Evolutionary conservation across 257 asterid species (phyloP).

Genomic region (Phtheirospermum japonicum): DNA sequence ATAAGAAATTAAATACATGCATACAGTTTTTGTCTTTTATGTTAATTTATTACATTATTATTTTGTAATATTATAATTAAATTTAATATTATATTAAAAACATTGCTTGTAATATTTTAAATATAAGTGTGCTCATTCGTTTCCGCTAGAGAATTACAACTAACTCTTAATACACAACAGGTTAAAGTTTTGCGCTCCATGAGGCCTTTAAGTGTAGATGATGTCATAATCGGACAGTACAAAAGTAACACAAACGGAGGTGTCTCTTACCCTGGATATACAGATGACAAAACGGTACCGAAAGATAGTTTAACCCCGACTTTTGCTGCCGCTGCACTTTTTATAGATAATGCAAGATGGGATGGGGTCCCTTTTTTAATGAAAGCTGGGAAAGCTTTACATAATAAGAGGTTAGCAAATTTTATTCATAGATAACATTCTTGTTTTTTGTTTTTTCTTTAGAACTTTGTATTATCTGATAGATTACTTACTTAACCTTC

Average conservation of each 20-base stretch:
- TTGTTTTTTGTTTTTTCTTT: not conserved
- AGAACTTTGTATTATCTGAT: not conserved
- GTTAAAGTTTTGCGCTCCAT: constrained; percentile 95
- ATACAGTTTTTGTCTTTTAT: too few relatives aligned
- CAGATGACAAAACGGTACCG: constrained; percentile 91
- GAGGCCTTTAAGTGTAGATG: constrained; percentile 63
- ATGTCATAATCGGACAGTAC: constrained; percentile 84
- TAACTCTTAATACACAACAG: constrained; percentile 40
- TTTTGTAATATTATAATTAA: too few relatives aligned
- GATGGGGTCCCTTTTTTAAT: constrained; percentile 96
- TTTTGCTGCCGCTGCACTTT: constrained; percentile 97
- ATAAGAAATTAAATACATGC: too few relatives aligned
- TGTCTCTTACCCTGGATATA: constrained; percentile 66
- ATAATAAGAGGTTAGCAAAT: constrained; percentile 53
- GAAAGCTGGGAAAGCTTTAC: constrained; percentile 99
- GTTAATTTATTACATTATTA: too few relatives aligned
- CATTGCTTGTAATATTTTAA: not conserved
- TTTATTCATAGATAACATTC: not conserved
- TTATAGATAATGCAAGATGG: constrained; percentile 93
- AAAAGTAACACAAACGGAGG: constrained; percentile 77
- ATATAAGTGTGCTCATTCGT: not conserved
- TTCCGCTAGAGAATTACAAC: not conserved
- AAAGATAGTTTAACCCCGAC: constrained; percentile 89
- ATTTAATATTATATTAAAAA: too few relatives aligned
- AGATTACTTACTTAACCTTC: not conserved